Conservation (phyloP, 106 monocot genomes). For the Xerophyta viscosa region DNA sequence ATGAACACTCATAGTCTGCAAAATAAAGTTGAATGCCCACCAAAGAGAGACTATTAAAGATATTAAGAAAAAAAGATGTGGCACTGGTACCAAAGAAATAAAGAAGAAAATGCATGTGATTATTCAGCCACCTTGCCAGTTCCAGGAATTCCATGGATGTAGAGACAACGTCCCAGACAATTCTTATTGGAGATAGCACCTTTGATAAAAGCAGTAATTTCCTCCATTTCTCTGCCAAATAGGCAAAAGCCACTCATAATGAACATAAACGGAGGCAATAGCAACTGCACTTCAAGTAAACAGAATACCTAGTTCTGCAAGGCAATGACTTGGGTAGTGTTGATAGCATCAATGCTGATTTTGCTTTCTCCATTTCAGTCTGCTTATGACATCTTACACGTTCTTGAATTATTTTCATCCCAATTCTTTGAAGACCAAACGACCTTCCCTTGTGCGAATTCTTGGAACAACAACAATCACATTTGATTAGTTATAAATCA, state of each 20-base stretch:
- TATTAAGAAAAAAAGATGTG: no score
- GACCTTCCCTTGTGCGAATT: slow-evolving; percentile 78
- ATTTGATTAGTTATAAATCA: neutral
- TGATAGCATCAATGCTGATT: slow-evolving; percentile 50
- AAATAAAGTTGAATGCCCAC: no score
- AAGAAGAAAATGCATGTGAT: no score
- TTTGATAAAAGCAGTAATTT: slow-evolving; percentile 75
- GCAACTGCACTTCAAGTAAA: neutral
- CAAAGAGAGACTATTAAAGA: no score
- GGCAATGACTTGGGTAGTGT: slow-evolving; percentile 86
- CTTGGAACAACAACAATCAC: slow-evolving; percentile 21
- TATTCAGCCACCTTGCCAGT: slow-evolving; percentile 72
- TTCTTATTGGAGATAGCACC: slow-evolving; percentile 70
- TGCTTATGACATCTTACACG: slow-evolving; percentile 70
- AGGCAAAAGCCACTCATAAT: slow-evolving; percentile 1
- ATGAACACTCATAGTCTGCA: slow-evolving; percentile 83
- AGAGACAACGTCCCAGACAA: slow-evolving; percentile 89
- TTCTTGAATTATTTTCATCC: slow-evolving; percentile 70
- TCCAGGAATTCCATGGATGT: slow-evolving; percentile 98
- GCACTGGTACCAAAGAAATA: no score
- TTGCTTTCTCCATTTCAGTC: slow-evolving; percentile 79
- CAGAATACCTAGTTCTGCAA: slow-evolving; percentile 82
- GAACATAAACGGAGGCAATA: neutral
- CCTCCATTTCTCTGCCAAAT: slow-evolving; percentile 81
- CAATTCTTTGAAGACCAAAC: slow-evolving; percentile 81